Percentiles rank a stretch among this genome's conserved stretches.
Evolutionary conservation across 768 basidiomycete genomes (phyloP).

Genomic region (Podaxis mareebaensis): DNA sequence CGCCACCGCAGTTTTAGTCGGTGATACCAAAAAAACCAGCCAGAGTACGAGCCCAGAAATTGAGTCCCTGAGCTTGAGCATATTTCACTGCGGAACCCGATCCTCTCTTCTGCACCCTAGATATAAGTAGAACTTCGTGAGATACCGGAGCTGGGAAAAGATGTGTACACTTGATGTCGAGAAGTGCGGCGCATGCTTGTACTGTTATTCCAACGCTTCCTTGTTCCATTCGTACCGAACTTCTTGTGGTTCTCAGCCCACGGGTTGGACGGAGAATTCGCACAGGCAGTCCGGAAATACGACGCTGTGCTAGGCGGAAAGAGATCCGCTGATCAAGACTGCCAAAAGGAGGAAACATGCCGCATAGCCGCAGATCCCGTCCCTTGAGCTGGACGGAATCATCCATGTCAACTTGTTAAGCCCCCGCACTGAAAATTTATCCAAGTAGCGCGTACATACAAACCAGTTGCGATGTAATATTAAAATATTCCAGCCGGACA

Average conservation of each 20-base stretch:
- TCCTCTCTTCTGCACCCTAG: too few species aligned
- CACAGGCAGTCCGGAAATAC: too few species aligned
- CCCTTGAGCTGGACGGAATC: neutral
- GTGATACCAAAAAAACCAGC: neutral
- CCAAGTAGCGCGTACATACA: neutral
- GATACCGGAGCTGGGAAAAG: too few species aligned
- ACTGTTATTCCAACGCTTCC: too few species aligned
- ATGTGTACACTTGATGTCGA: too few species aligned
- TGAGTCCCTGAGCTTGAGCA: neutral
- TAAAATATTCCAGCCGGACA: neutral
- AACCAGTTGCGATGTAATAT: neutral
- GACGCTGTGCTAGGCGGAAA: neutral
- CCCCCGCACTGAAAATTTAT: neutral
- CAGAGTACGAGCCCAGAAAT: neutral
- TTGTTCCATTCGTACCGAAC: too few species aligned
- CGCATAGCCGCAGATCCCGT: neutral
- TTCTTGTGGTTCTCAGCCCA: too few species aligned
- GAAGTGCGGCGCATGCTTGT: too few species aligned
- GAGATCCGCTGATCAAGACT: neutral
- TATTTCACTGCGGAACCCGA: too few species aligned
- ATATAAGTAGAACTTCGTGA: too few species aligned
- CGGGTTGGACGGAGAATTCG: too few species aligned
- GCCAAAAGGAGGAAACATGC: constrained; percentile 1
- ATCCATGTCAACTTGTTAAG: neutral
- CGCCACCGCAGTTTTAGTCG: neutral